Evolutionary conservation across 2,329 filamentous ascomycete genomes (phyloP).

Genomic region (Hirsutella thompsonii): DNA sequence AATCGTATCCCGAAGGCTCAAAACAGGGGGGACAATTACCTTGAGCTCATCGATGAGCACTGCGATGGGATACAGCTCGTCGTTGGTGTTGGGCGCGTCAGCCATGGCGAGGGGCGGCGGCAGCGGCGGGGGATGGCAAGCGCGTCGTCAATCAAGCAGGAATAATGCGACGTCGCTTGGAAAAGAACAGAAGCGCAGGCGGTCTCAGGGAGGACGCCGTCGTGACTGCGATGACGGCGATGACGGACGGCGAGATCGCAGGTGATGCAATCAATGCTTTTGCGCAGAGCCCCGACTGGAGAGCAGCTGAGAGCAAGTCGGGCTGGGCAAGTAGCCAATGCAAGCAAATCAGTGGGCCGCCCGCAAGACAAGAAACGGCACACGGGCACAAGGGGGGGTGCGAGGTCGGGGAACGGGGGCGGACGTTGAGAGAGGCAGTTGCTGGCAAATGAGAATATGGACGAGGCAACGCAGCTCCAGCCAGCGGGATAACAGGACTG

Average conservation of each 20-base stretch:
- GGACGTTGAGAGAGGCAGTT: too few species aligned
- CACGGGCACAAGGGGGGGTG: slow-evolving; percentile 1
- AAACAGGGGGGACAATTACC: slow-evolving; percentile 37
- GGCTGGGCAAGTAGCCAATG: slow-evolving; percentile 1
- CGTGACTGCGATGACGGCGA: slow-evolving; percentile 1
- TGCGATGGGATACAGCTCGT: slow-evolving; percentile 99
- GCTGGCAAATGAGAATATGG: background rate
- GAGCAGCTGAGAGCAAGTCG: background rate
- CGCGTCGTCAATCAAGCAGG: slow-evolving; percentile 15
- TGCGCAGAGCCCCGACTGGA: slow-evolving; percentile 4
- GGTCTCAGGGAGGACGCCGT: slow-evolving; percentile 1
- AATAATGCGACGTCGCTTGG: slow-evolving; percentile 1
- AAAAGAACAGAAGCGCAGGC: slow-evolving; percentile 4
- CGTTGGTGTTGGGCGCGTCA: slow-evolving; percentile 78
- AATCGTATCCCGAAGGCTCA: slow-evolving; percentile 3
- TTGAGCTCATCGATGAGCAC: slow-evolving; percentile 99
- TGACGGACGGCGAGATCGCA: slow-evolving; percentile 3
- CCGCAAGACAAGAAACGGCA: slow-evolving; percentile 2
- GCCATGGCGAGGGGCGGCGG: slow-evolving; percentile 53
- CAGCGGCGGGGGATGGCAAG: slow-evolving; percentile 10
- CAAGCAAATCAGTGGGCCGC: background rate
- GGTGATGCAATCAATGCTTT: slow-evolving; percentile 15
- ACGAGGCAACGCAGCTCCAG: background rate
- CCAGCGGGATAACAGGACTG: background rate
- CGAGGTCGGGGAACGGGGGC: background rate